Evolutionary conservation across 345 rosid genomes (phyloP), one percentile per base, ranked within the genome.

Genomic region (Cardamine chenopodiifolia): DNA sequence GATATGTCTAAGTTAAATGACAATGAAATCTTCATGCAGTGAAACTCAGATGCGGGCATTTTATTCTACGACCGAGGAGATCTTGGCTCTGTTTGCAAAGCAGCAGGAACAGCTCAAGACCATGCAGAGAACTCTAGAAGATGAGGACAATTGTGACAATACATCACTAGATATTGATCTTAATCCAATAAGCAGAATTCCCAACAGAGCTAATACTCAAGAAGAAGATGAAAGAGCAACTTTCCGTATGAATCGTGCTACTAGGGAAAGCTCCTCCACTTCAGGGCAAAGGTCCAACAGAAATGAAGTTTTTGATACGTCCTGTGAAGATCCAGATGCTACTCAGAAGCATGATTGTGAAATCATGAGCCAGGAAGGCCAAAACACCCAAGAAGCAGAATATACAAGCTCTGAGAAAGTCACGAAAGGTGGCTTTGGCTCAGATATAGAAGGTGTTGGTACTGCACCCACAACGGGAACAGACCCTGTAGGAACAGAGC

Each of bases 71-170:
- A 95, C 99, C 8, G 97, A 89, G 87, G 97, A 90, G 85, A 89
- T 92, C 60, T 86, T 86, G 4, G 54, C 76, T 50, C 79, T 90
- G 62, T 95, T 95, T 71, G 79, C 87, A 18, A 92, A 89, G 83
- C 99, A 95, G 85, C 99, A 95, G 85, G 97, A 95, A 75, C 97
- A 95, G 74, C 83, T 95, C 63, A 92, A 92, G 85, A 82, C 93
- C 9, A 92, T 95, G 99, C 92, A 84, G 80, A 87, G 78, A 88
- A 92, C 97, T 57, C 78, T 90, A 66, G 99, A 92, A 84, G 98
- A 89, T 68, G 97, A 90, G 83, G 99, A 95, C 48, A 90, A 89
- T 79, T 89, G 80, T 65, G 98, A 90, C 70, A 89, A 85, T 76
- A 87, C 83, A 5, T 92, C 96, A 26, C 76, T 73, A 26, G 98